phyloP scores from a whole-genome alignment of 352 stramenopile genomes.

The Phytophthora citricola region DNA sequence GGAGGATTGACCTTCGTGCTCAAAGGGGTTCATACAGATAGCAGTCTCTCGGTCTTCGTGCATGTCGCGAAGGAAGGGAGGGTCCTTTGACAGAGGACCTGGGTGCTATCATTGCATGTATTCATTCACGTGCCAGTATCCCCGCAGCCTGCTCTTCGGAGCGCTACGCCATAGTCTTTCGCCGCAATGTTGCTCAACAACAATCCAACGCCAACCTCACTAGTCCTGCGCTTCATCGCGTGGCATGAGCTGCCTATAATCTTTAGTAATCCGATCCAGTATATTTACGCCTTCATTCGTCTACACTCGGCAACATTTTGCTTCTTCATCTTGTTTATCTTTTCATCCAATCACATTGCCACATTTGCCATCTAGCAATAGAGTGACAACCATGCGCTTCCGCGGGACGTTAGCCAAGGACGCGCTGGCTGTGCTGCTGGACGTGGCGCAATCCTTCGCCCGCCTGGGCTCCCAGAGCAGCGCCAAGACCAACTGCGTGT shows the following conservation, averaged over 20 bases:
- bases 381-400: constrained; percentile 65
- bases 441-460: constrained; percentile 76
- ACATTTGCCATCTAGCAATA: constrained; percentile 3
- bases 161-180: constrained; percentile 25
- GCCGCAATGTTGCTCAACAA: constrained; percentile 14
- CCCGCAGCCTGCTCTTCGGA: constrained; percentile 28
- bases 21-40: constrained; percentile 77
- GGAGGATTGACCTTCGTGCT: constrained; percentile 63
- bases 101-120: constrained; percentile 20
- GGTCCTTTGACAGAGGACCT: constrained; percentile 25
- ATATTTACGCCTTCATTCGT: background rate
- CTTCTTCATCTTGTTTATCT: background rate
- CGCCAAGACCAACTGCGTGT: constrained; percentile 71
- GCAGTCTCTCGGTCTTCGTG: constrained; percentile 21
- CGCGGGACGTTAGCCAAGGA: constrained; percentile 79
- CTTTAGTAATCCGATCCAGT: constrained; percentile 91
- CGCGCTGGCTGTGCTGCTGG: constrained; percentile 77
- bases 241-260: constrained; percentile 54
- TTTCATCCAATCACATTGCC: constrained; percentile 24
- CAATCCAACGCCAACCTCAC: constrained; percentile 16
- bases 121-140: constrained; percentile 34
- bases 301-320: constrained; percentile 5
- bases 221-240: constrained; percentile 17
- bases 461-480: constrained; percentile 63
- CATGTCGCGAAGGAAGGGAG: constrained; percentile 6